phyloP scores from a whole-genome alignment of 192 early-diverging fungal species.

The Entomortierella lignicola region DNA sequence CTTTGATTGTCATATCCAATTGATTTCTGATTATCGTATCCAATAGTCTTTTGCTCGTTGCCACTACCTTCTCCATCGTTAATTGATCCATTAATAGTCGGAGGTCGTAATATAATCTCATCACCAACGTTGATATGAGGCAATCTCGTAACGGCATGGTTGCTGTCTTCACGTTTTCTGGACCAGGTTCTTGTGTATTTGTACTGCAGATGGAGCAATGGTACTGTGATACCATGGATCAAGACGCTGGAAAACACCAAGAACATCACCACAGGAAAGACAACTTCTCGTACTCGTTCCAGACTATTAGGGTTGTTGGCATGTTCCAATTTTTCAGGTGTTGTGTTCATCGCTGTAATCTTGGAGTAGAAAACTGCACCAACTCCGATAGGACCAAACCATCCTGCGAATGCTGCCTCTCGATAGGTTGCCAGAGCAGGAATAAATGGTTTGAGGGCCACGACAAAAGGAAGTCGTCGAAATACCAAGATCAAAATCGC shows the following conservation, averaged over 20 bases:
- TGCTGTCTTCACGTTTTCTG: conserved; percentile 44
- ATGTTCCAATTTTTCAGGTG: conserved; percentile 17
- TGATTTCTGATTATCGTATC: conserved; percentile 38
- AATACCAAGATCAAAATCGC: conserved; percentile 75
- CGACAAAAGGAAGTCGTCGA: conserved; percentile 78
- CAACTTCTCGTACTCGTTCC: conserved; percentile 32
- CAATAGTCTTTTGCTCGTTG: conserved; percentile 29
- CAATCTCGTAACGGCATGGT: conserved; percentile 42
- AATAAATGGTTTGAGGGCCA: conserved; percentile 70
- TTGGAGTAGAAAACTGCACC: conserved; percentile 66
- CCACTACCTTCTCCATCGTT: conserved; percentile 35
- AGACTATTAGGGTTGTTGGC: background rate
- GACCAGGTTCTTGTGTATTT: conserved; percentile 53
- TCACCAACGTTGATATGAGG: conserved; percentile 55
- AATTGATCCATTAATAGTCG: conserved; percentile 41
- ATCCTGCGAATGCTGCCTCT: conserved; percentile 87
- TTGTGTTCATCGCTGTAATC: conserved; percentile 42
- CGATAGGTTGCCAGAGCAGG: conserved; percentile 76
- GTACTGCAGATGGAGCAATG: conserved; percentile 72
- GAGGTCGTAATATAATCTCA: conserved; percentile 49
- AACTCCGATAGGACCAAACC: conserved; percentile 93
- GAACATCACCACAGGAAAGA: conserved; percentile 73
- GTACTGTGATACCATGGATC: conserved; percentile 85
- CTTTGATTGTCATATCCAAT: conserved; percentile 39
- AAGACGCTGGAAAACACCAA: conserved; percentile 85